A percentile compares a stretch with the other conserved stretches of the same genome.
Evolutionary conservation across 1,284 basidiomycete genomes (phyloP).

Genomic region (Irpex rosettiformis): DNA sequence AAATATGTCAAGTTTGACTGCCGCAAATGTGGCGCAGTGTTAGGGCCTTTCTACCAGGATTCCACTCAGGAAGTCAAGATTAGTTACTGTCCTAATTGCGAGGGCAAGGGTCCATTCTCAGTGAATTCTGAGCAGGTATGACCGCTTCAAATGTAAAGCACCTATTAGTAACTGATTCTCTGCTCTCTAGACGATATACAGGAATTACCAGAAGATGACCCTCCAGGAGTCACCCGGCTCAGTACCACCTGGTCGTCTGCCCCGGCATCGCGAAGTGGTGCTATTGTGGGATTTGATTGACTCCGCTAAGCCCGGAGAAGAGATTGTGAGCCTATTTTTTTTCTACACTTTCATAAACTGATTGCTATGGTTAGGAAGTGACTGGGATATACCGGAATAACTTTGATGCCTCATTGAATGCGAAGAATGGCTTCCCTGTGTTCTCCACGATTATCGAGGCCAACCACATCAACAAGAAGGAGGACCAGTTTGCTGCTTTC

Average conservation of each 20-base stretch:
- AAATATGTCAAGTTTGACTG: constrained; percentile 99
- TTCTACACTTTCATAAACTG: constrained; percentile 9
- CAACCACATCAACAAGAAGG: constrained; percentile 97
- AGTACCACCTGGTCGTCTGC: constrained; percentile 94
- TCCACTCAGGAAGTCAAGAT: constrained; percentile 92
- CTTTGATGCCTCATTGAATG: constrained; percentile 96
- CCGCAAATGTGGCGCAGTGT: constrained; percentile 83
- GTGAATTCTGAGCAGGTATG: constrained; percentile 94
- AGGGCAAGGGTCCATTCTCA: constrained; percentile 91
- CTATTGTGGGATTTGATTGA: constrained; percentile 98
- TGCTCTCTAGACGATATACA: constrained; percentile 84
- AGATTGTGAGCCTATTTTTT: constrained; percentile 66
- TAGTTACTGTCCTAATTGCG: constrained; percentile 92
- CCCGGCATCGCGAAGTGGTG: constrained; percentile 95
- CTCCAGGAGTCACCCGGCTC: constrained; percentile 98
- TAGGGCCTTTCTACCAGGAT: constrained; percentile 98
- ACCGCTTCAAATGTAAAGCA: not conserved
- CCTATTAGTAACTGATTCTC: constrained; percentile 1
- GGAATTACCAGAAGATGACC: constrained; percentile 99
- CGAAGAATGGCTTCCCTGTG: constrained; percentile 99
- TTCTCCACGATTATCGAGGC: constrained; percentile 98
- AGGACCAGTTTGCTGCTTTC: constrained; percentile 93
- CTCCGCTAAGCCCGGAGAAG: constrained; percentile 96
- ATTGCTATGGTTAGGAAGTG: constrained; percentile 70
- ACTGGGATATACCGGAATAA: constrained; percentile 99